phyloP scores from a whole-genome alignment of 257 asterid genomes.

The Plantago major region DNA sequence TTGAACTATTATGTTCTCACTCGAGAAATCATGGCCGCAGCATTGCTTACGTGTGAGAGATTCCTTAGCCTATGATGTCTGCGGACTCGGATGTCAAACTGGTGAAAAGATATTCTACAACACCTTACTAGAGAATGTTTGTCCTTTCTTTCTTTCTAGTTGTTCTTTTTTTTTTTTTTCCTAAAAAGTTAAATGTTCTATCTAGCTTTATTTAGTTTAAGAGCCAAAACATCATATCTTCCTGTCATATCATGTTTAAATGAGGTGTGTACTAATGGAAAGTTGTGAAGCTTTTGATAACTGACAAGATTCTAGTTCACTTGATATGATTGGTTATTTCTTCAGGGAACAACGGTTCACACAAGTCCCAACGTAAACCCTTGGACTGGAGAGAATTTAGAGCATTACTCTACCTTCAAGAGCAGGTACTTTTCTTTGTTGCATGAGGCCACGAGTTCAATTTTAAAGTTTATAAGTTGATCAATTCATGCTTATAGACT shows the following conservation, averaged over 20 bases:
- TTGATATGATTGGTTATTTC: constrained; percentile 11
- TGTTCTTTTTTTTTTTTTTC: not conserved
- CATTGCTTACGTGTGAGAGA: not conserved
- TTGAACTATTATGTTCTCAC: not conserved
- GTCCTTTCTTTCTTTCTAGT: not conserved
- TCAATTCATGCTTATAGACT: not conserved
- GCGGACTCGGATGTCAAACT: not conserved
- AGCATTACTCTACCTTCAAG: constrained; percentile 59
- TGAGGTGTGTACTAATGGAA: constrained; percentile 11
- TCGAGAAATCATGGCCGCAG: not conserved
- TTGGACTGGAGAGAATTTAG: constrained; percentile 69
- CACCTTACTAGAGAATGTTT: not conserved
- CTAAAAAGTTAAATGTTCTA: not conserved
- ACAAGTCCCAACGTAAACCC: constrained; percentile 51
- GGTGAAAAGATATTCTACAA: no score
- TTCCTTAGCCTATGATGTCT: not conserved
- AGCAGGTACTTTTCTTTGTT: constrained; percentile 37
- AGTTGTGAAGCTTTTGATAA: constrained; percentile 3
- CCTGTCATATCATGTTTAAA: not conserved
- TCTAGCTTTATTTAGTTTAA: no score
- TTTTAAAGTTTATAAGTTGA: not conserved
- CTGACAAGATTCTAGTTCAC: constrained; percentile 10
- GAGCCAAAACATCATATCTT: not conserved
- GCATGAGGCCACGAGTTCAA: not conserved
- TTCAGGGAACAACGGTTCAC: constrained; percentile 41